Base-by-base conservation (phyloP, 257 asterid genomes). In the Leonotis leonurus region DNA sequence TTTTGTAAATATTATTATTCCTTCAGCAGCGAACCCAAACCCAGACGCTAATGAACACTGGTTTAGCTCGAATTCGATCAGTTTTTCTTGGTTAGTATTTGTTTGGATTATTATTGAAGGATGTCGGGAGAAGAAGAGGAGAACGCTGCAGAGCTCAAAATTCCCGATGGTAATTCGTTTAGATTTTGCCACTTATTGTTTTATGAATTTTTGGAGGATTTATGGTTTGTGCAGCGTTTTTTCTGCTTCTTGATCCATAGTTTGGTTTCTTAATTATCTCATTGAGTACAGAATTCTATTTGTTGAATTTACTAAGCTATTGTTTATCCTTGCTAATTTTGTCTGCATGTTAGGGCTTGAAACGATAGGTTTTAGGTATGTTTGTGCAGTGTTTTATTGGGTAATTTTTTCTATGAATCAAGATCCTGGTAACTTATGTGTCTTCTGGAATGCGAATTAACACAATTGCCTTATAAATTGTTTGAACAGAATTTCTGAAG, bases 101-200 rank as follows among this genome's bases (percentile, higher is more conserved):
- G n/a, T n/a, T n/a, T n/a, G n/a, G n/a, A n/a, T n/a, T n/a, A n/a
- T n/a, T n/a, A n/a, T n/a, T n/a, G 27, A 7, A 8, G 6, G 9
- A 88, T 85, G 94, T 81, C 94, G 1, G 80, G 64, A 5, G 95
- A 88, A 75, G 95, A 88, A 78, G 95, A 88, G 61, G 95, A 88
- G 49, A 85, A 88, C 62, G 95, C 96, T 0, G 86, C 96, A 6
- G 90, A 85, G 82, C 96, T 88, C 63, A 85, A 85, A 70, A 88
- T 88, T 27, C 90, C 92, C 0, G 96, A 88, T 49, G 96, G 96
- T 87, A 82, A n/a, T n/a, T 14, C n/a, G 20, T 25, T 55, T 12
- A 16, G 17, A 44, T 39, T 7, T 3, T 32, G n/a, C 5, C 45
- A 39, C 0, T 5, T 43, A 5, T 5, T 32, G 32, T 17, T 5